Base-by-base conservation (phyloP, 2,329 filamentous ascomycete species). In the Apiospora arundinis region DNA sequence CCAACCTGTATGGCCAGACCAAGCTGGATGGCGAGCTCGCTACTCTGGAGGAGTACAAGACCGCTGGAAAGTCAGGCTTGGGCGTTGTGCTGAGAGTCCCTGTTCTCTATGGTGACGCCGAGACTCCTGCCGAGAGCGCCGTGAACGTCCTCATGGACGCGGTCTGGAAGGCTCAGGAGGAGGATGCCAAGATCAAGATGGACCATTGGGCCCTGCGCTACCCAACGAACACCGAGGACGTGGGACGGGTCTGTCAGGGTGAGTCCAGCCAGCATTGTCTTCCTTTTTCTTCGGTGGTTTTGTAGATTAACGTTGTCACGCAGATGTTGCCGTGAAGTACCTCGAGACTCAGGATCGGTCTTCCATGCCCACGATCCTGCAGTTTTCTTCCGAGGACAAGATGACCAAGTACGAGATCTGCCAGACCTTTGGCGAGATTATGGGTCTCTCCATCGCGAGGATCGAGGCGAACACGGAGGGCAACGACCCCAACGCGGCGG, bases 361-460 rank as follows among this genome's bases (percentile, higher is more conserved):
- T 14, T 78, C 83, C 21, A 82, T 97, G 49, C 95, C 95, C 0
- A 83, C 79, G 40, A 88, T 95, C 60, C 85, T 97, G 23, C 95
- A 98, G 70, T 97, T 97, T 82, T 93, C 92, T 3, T 94, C 93
- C 65, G 94, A 97, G 81, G 93, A 97, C 76, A 89, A 87, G 74
- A 93, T 92, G 85, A 97, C 95, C 66, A 97, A 97, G 84, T 97
- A 95, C 81, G 91, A 95, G 80, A 97, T 98, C 70, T 95, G 93
- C 80, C 84, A 93, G 82, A 83, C 88, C 12, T 91, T 97, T 78
- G 92, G 90, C 4, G 90, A 94, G 72, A 93, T 97, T 72, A 91
- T 97, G 87, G 93, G 92, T 0, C 79, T 97, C 70, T 87, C 92
- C 14, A 85, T 92, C 25, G 88, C 90, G 66, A 88, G 88, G 9